Base-by-base conservation (phyloP, 495 filamentous ascomycete species). In the Cenococcum geophilum region DNA sequence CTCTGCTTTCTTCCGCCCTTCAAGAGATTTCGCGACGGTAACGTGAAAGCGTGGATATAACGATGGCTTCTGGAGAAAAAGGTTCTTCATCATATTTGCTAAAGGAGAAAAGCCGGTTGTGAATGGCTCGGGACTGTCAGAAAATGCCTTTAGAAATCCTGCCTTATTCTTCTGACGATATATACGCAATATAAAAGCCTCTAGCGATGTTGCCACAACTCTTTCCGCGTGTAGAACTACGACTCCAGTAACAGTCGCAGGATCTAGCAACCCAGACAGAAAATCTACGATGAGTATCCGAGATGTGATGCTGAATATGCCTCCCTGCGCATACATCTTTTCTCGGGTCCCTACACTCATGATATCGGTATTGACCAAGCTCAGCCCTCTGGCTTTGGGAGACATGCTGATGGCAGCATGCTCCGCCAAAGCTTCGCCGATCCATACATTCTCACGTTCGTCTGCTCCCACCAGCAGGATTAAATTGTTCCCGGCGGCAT, bases 21-120 rank as follows among this genome's bases (percentile, higher is more conserved):
- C 92, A 4, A 98, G 75, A 0, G 91, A 89, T 65, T 91, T 85
- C 0, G 89, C 88, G 2, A 98, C 90, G 4, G 86, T 85, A 47
- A 96, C 80, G 69, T 97, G 92, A 67, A 96, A 98, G n/a, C 93
- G 82, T 10, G 93, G 93, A 87, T 93, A 98, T 9, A 98, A 74
- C 0, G 91, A 89, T 11, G 87, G 85, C 65, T 91, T 96, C 18
- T 88, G 84, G 12, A 98, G 80, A 68, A 97, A 97, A 22, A 97
- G 72, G 63, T 97, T 97, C 25, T 88, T 82, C 83, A 98, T 85
- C 85, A 95, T 96, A 45, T 85, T 92, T 5, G 88, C 83, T 40
- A 98, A 76, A 1, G 95, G 93, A 6, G 91, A 83, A 72, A 96
- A 97, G 1, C 92, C 93, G 1, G 83, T 83, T 0, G 89, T 89